Evolutionary conservation across 1,284 basidiomycete species (phyloP), one percentile per base, ranked within the genome.

Genomic region (Ceratobasidium sp.): DNA sequence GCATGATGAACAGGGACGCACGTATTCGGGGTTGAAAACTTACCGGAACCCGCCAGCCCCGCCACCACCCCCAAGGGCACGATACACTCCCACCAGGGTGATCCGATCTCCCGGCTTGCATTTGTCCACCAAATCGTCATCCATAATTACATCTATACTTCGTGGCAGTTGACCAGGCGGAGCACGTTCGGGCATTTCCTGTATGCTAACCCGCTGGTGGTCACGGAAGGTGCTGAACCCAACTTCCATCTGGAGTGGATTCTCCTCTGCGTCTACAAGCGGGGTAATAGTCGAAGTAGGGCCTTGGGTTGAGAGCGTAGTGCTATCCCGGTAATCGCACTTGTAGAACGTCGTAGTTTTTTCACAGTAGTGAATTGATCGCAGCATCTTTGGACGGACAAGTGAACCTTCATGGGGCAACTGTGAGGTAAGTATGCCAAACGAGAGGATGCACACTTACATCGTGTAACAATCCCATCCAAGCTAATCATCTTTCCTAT

Each of bases 151-250:
- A 81, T 99, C 98, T 54, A 96, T 94, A 79, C 95, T 96, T 51
- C 98, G 88, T 53, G 98, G 98, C 56, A 99, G 86, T 83, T 99
- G 97, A 34, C 98, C 98, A 24, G 98, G 92, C 22, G 98, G 98
- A 8, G 98, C 96, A 16, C 97, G 90, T 83, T 99, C 98, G 0
- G 98, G 98, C 97, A 99, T 99, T 81, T 99, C 98, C 83, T 99
- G 98, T 77, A 99, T 98, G 80, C 92, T 95, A 80, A 99, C 95
- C 78, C 95, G 90, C 83, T 99, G 98, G 83, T 98, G 94, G 83
- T 99, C 98, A 74, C 94, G 88, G 86, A 98, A 99, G 5, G 92
- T 89, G 80, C 93, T 95, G 77, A 92, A 86, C 13, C 98, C 98
- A 81, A 91, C 99, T 84, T 99, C 98, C 80, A 93, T 98, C 80